Percentiles rank a stretch among this genome's conserved stretches.
phyloP scores from a whole-genome alignment of 805 yeast genomes.

The Teunomyces atbi region DNA sequence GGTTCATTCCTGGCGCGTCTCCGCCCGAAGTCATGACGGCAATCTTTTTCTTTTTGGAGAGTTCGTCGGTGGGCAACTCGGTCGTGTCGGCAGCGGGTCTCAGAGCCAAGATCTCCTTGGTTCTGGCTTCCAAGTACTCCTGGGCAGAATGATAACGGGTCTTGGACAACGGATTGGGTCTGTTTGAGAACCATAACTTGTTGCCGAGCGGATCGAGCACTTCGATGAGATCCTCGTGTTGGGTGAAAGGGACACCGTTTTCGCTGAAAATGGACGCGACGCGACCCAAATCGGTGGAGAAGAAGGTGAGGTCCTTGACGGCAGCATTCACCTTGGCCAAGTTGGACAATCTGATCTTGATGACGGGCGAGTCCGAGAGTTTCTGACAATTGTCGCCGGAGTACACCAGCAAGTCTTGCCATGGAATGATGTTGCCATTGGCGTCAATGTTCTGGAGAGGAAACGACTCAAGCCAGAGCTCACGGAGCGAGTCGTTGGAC shows the following conservation, averaged over 20 bases:
- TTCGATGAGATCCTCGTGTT: background rate
- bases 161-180: constrained; percentile 20
- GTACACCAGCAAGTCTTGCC: constrained; percentile 41
- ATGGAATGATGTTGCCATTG: constrained; percentile 35
- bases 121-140: constrained; percentile 25
- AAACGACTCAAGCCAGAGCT: constrained; percentile 70
- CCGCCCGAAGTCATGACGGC: constrained; percentile 84
- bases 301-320: constrained; percentile 26
- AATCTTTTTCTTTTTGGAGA: constrained; percentile 43
- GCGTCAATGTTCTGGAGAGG: constrained; percentile 45
- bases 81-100: background rate
- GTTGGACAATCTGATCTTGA: constrained; percentile 36
- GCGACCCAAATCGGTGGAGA: constrained; percentile 27
- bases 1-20: constrained; percentile 81
- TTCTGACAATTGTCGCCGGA: constrained; percentile 34
- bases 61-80: background rate
- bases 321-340: constrained; percentile 8
- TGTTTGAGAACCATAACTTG: constrained; percentile 24
- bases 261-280: constrained; percentile 19
- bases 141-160: constrained; percentile 20
- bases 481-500: constrained; percentile 63
- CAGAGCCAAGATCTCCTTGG: constrained; percentile 20
- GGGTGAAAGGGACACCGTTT: constrained; percentile 5
- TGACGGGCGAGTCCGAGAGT: constrained; percentile 26
- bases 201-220: constrained; percentile 37